Conservation (phyloP, 2,329 filamentous ascomycete genomes). For the Penicillium oxalicum region DNA sequence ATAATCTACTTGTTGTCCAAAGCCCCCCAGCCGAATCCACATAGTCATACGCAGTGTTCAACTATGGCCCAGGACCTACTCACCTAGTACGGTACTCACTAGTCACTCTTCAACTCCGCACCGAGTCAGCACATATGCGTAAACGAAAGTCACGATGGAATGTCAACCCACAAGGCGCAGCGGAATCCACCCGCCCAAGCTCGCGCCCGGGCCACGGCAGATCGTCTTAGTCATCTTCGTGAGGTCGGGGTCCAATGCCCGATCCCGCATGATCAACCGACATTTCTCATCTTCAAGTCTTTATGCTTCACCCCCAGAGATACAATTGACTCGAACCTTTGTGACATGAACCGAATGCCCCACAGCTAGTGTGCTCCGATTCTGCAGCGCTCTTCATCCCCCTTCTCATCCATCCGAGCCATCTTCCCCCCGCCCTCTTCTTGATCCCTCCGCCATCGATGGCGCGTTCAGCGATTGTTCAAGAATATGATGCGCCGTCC, state of each 20-base stretch:
- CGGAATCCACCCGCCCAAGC: not conserved
- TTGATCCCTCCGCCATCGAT: constrained; percentile 20
- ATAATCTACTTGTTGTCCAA: too few relatives aligned
- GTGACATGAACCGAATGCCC: not conserved
- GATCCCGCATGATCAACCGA: too few relatives aligned
- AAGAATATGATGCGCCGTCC: constrained; percentile 44
- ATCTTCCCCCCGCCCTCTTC: not conserved
- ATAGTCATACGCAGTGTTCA: too few relatives aligned
- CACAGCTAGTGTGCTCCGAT: not conserved
- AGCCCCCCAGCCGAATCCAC: too few relatives aligned
- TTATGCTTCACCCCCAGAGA: not conserved
- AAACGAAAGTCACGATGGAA: too few relatives aligned
- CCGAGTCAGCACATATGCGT: too few relatives aligned
- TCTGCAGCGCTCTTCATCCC: constrained; percentile 5
- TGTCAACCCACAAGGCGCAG: not conserved
- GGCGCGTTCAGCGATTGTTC: constrained; percentile 43
- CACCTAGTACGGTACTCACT: too few relatives aligned
- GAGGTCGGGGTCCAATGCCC: too few relatives aligned
- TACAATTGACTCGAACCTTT: not conserved
- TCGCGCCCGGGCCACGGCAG: not conserved
- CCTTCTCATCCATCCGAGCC: not conserved
- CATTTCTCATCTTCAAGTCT: too few relatives aligned
- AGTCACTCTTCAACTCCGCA: too few relatives aligned
- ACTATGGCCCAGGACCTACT: too few relatives aligned
- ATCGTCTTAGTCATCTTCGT: constrained; percentile 15